A percentile compares a stretch with the other conserved stretches of the same genome.
Conservation (phyloP, 805 yeast species). For the Starmerella vitae region DNA sequence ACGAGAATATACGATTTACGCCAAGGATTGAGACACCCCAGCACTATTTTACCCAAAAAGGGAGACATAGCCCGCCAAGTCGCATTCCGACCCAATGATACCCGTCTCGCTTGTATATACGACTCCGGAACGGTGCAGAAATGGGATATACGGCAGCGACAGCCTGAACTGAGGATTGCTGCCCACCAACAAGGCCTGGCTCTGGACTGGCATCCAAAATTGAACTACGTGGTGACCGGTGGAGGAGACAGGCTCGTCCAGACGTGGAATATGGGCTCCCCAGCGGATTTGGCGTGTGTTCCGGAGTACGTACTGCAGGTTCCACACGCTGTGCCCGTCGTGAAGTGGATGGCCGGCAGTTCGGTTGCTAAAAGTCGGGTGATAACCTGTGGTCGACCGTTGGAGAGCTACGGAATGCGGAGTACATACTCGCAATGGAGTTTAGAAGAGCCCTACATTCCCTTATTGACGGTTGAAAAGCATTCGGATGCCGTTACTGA, state of each 20-base stretch:
- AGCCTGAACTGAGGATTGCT: conserved; percentile 56
- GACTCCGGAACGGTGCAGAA: conserved; percentile 80
- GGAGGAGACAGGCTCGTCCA: conserved; percentile 81
- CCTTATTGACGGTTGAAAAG: conserved; percentile 39
- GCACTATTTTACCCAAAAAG: conserved; percentile 40
- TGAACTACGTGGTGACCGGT: conserved; percentile 74
- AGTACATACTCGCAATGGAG: conserved; percentile 15
- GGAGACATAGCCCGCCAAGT: conserved; percentile 58
- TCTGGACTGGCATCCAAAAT: conserved; percentile 74
- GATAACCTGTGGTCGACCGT: conserved; percentile 18
- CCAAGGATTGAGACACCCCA: conserved; percentile 37
- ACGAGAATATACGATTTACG: conserved; percentile 77
- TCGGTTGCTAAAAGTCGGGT: conserved; percentile 9
- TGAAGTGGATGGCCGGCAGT: conserved; percentile 38
- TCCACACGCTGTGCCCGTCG: conserved; percentile 66
- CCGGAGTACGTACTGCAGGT: conserved; percentile 53
- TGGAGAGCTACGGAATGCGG: conserved; percentile 8
- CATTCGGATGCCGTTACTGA: conserved; percentile 44
- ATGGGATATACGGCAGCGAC: conserved; percentile 62
- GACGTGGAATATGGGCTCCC: conserved; percentile 49
- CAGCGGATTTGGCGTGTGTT: conserved; percentile 33
- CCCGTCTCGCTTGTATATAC: conserved; percentile 60
- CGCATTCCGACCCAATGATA: conserved; percentile 38
- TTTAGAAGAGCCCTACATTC: conserved; percentile 51
- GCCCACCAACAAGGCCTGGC: conserved; percentile 87